Conservation (phyloP, 1,284 basidiomycete genomes). For the Ustilago lituana region DNA sequence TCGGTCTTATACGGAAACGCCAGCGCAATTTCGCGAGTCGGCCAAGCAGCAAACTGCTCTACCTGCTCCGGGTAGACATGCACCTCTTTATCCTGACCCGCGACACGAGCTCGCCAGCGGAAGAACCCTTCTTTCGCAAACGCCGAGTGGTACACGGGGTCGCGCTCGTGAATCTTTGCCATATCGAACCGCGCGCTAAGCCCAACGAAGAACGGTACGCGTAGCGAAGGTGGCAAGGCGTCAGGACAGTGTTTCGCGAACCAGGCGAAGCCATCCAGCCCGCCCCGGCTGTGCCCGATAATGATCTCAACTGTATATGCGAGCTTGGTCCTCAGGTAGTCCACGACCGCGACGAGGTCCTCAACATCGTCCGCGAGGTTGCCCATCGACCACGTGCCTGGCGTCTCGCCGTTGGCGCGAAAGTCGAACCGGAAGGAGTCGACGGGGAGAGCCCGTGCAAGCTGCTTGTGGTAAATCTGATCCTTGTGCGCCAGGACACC, state of each 20-base stretch:
- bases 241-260: constrained; percentile 44
- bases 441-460: constrained; percentile 75
- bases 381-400: constrained; percentile 40
- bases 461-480: constrained; percentile 80
- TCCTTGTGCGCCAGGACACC: constrained; percentile 69
- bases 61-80: constrained; percentile 49
- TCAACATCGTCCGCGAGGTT: constrained; percentile 42
- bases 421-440: constrained; percentile 87
- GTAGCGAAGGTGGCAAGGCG: constrained; percentile 12
- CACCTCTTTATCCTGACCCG: constrained; percentile 45
- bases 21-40: constrained; percentile 31
- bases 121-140: constrained; percentile 52
- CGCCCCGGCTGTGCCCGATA: constrained; percentile 40
- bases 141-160: constrained; percentile 29
- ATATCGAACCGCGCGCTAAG: constrained; percentile 51
- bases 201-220: constrained; percentile 72
- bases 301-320: constrained; percentile 36
- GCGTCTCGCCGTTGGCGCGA: constrained; percentile 67
- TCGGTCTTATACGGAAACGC: constrained; percentile 53
- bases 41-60: constrained; percentile 49
- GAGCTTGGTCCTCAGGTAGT: constrained; percentile 30
- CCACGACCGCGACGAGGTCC: constrained; percentile 35
- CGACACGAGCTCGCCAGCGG: constrained; percentile 52
- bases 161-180: constrained; percentile 51
- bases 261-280: constrained; percentile 38